Base-by-base conservation (phyloP, 2,329 filamentous ascomycete species). In the Cladosporium sp. region DNA sequence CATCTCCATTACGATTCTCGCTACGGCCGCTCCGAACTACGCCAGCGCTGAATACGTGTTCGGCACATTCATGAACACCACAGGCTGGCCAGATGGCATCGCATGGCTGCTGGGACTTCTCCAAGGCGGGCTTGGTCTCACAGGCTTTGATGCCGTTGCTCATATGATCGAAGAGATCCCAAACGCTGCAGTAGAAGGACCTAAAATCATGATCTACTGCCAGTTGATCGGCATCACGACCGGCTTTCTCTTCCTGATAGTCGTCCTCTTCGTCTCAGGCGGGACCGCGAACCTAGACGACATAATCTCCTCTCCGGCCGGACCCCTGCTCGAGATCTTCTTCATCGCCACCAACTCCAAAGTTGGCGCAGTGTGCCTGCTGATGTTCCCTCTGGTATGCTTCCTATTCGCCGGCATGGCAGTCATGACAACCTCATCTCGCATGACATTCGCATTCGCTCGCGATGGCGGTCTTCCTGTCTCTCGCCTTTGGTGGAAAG, bases 61-160 rank as follows among this genome's bases (percentile, higher is more conserved):
- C 52, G 73, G 75, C 6, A 65, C 78, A 1, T 85, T 86, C 57
- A 77, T 84, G 61, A 87, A 87, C 56, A 65, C 78, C 40, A 82
- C 79, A 7, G 82, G 82, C 36, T 87, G 83, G 84, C 83, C 84
- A 0, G 80, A 86, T 65, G 83, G 83, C 0, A 63, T 86, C 29
- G 72, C 79, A 3, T 83, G 76, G 76, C 62, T 78, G 43, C 67
- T 79, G n/a, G 76, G 76, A 0, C 62, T 79, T 38, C 65, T 83
- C 1, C 79, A 80, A 64, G 77, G 76, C 33, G 76, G 74, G 12
- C 69, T 79, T 12, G 74, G 74, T 49, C 65, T 78, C 16, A 78
- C 75, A n/a, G 75, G 74, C 16, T 54, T 51, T 16, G 52, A 54
- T 38, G 49, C 52, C 13, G 49, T 51, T 11, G 69, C 69, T 5